Conservation (phyloP, 2,329 filamentous ascomycete species). For the Grosmannia huntii region DNA sequence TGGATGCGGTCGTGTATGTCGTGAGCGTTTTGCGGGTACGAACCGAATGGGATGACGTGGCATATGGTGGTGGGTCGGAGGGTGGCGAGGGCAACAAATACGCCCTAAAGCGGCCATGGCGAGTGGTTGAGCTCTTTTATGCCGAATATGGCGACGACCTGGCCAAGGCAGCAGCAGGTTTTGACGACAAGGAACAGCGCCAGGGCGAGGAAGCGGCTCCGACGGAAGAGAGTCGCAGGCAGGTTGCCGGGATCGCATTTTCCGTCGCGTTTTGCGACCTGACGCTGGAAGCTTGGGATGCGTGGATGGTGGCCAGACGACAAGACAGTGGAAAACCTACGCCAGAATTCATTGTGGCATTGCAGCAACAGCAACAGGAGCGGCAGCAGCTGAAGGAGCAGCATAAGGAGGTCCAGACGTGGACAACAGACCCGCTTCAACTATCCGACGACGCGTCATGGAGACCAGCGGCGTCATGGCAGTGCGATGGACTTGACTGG, state of each 20-base stretch:
- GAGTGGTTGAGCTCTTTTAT: slow-evolving; percentile 15
- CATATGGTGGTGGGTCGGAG: background rate
- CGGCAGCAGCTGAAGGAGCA: background rate
- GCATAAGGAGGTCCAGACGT: background rate
- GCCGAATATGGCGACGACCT: slow-evolving; percentile 10
- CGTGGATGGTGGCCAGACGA: background rate
- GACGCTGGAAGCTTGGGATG: slow-evolving; percentile 9
- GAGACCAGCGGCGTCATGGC: background rate
- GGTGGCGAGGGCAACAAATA: background rate
- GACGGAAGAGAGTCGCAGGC: background rate
- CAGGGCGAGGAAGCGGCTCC: background rate
- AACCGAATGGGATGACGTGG: background rate
- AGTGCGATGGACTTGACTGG: background rate
- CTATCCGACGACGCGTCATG: background rate
- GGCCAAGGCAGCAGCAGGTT: slow-evolving; percentile 6
- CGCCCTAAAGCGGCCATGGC: slow-evolving; percentile 16
- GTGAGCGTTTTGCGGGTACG: slow-evolving; percentile 18
- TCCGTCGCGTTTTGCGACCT: slow-evolving; percentile 7
- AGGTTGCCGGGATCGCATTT: background rate
- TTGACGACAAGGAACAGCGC: background rate
- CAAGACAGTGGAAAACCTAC: no score
- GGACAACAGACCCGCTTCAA: background rate
- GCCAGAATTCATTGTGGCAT: background rate
- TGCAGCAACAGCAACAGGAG: background rate
- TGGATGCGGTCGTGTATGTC: slow-evolving; percentile 21